A percentile compares a stretch with the other conserved stretches of the same genome.
Conservation (phyloP, 2,329 filamentous ascomycete species). For the Sporothrix brasiliensis region DNA sequence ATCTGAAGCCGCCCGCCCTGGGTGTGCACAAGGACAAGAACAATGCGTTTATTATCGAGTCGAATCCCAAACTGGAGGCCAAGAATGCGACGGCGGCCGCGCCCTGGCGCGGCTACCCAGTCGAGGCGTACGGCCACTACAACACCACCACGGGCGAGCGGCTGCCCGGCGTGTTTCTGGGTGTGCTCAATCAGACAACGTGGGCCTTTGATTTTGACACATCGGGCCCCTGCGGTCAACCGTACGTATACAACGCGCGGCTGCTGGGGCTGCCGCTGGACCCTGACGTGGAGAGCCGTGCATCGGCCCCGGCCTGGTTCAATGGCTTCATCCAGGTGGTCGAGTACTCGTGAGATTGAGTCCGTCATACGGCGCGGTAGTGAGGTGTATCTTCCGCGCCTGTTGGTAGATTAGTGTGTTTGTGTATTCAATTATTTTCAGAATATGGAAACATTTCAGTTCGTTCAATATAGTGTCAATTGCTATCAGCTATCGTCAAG, state of each 20-base stretch:
- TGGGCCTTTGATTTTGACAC: conserved; percentile 15
- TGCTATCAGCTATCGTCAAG: neutral
- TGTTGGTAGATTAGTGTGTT: neutral
- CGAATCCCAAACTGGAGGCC: neutral
- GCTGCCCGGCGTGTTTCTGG: conserved; percentile 26
- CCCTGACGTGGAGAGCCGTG: neutral
- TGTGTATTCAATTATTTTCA: neutral
- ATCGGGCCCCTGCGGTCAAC: neutral
- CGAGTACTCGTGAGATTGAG: neutral
- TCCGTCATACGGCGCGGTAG: neutral
- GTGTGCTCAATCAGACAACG: conserved; percentile 22
- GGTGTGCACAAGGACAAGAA: conserved; percentile 10
- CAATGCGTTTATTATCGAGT: neutral
- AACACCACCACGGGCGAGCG: conserved; percentile 1
- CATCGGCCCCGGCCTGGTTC: neutral
- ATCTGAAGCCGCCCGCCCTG: neutral
- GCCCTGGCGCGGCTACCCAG: neutral
- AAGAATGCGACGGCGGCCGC: neutral
- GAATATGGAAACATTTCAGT: neutral
- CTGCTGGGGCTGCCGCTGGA: conserved; percentile 24
- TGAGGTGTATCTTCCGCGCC: neutral
- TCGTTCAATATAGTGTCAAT: neutral
- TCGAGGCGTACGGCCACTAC: conserved; percentile 10
- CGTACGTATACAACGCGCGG: conserved; percentile 18
- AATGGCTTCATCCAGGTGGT: conserved; percentile 12